Percentiles rank a stretch among this genome's conserved stretches.
These are phyloP conservation scores for Fusarium anguioides DNA, from an alignment of 2,329 filamentous ascomycete species.

Conservation along the genomic window DNA sequence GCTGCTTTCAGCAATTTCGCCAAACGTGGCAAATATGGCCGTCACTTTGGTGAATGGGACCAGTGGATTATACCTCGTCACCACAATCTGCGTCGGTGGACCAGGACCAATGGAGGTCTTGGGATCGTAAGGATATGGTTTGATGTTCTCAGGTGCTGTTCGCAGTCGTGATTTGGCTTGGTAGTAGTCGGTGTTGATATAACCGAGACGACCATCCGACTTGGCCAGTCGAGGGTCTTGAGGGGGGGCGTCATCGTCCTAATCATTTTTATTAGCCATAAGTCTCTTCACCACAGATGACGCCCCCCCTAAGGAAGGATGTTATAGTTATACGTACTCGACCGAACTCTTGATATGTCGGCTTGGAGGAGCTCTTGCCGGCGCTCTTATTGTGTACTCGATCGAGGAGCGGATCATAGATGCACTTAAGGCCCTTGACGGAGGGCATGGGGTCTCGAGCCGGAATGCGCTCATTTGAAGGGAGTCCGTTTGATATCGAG, in stretches of 20 bases:
- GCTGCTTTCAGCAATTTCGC: slow-evolving; percentile 88
- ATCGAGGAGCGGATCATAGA: slow-evolving; percentile 70
- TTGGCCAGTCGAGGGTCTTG: slow-evolving; percentile 84
- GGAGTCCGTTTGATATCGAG: slow-evolving; percentile 51
- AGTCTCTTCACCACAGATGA: slow-evolving; percentile 65
- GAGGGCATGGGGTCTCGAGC: slow-evolving; percentile 67
- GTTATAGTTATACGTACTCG: slow-evolving; percentile 69
- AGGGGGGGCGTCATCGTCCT: slow-evolving; percentile 83
- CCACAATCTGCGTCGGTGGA: slow-evolving; percentile 89
- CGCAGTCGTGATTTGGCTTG: slow-evolving; percentile 77
- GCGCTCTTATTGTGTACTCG: slow-evolving; percentile 60
- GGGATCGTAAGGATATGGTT: slow-evolving; percentile 83
- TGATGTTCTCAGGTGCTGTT: slow-evolving; percentile 80
- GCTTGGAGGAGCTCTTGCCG: slow-evolving; percentile 67
- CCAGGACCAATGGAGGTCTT: slow-evolving; percentile 88
- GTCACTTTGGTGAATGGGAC: slow-evolving; percentile 81
- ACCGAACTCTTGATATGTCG: slow-evolving; percentile 72
- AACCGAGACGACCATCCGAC: slow-evolving; percentile 69
- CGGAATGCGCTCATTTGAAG: slow-evolving; percentile 57
- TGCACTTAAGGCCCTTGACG: slow-evolving; percentile 68
- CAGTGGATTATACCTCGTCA: slow-evolving; percentile 95
- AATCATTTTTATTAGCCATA: slow-evolving; percentile 70
- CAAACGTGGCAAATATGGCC: slow-evolving; percentile 81
- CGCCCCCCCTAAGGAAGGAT: slow-evolving; percentile 63
- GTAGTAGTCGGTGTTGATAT: slow-evolving; percentile 77